These are phyloP conservation scores for Cryptococcus sp. DNA, from an alignment of 1,284 basidiomycete species.

Conservation along the genomic window DNA sequence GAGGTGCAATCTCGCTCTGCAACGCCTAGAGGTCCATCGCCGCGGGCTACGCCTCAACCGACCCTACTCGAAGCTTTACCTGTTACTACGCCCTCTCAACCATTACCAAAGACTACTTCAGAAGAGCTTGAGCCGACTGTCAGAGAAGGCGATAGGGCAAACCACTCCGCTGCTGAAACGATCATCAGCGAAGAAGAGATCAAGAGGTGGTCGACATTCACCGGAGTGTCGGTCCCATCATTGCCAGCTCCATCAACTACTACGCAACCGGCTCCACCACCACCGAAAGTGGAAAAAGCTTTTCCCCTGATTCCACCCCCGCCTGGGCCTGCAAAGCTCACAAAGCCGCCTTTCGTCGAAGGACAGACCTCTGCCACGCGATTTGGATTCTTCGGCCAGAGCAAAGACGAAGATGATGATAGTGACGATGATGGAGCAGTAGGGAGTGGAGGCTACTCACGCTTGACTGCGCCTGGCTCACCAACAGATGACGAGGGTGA, in stretches of 20 bases:
- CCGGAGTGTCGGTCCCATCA: conserved; percentile 27
- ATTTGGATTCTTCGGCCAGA: conserved; percentile 32
- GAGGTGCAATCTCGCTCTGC: conserved; percentile 2
- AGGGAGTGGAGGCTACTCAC: conserved; percentile 27
- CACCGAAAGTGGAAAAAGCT: conserved; percentile 16
- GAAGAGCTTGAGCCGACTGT: conserved; percentile 22
- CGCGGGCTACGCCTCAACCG: background rate
- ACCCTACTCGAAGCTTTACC: conserved; percentile 17
- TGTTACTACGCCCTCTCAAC: conserved; percentile 7
- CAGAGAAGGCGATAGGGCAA: conserved; percentile 34
- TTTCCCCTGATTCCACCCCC: conserved; percentile 41
- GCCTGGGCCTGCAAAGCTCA: conserved; percentile 23
- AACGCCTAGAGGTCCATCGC: background rate
- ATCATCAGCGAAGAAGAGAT: conserved; percentile 35
- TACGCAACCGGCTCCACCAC: background rate
- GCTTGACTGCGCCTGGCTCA: conserved; percentile 30
- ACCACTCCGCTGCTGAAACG: conserved; percentile 24
- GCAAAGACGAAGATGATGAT: conserved; percentile 20
- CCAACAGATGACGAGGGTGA: conserved; percentile 38
- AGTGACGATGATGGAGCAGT: conserved; percentile 26
- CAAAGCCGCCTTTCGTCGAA: no score
- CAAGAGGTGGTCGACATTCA: conserved; percentile 34
- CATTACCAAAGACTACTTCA: conserved; percentile 15
- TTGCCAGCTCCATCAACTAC: conserved; percentile 2
- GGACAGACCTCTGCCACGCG: conserved; percentile 10